These are phyloP conservation scores for Torrubiella hemipterigena DNA, from an alignment of 2,329 filamentous ascomycete species.

Conservation along the genomic window DNA sequence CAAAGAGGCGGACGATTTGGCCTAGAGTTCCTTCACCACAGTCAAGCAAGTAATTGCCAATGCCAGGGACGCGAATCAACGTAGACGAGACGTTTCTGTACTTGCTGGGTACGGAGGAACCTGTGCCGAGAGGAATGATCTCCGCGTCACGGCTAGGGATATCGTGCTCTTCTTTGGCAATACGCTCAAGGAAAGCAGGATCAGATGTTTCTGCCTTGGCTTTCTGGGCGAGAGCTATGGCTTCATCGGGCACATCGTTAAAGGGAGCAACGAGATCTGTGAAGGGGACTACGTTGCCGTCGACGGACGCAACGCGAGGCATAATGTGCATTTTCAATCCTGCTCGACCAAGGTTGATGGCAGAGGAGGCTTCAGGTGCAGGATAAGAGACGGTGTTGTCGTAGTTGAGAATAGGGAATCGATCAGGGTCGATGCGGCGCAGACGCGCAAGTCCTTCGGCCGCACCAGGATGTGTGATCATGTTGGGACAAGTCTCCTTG, in stretches of 20 bases:
- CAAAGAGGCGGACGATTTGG: conserved; percentile 67
- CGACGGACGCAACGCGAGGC: conserved; percentile 32
- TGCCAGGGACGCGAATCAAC: conserved; percentile 68
- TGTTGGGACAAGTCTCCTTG: conserved; percentile 62
- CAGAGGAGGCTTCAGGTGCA: conserved; percentile 10
- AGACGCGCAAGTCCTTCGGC: conserved; percentile 58
- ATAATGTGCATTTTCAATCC: conserved; percentile 35
- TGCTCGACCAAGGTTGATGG: conserved; percentile 26
- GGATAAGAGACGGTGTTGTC: conserved; percentile 33
- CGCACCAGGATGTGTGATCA: conserved; percentile 56
- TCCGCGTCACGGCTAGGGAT: conserved; percentile 68
- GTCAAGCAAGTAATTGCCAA: conserved; percentile 84
- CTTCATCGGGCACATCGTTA: conserved; percentile 23
- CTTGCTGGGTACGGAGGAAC: conserved; percentile 80
- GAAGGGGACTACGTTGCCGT: conserved; percentile 32
- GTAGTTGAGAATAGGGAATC: conserved; percentile 59
- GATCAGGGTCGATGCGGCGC: conserved; percentile 57
- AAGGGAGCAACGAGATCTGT: conserved; percentile 33
- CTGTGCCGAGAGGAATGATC: conserved; percentile 79
- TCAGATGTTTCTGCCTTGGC: conserved; percentile 30
- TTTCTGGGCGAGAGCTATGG: conserved; percentile 39
- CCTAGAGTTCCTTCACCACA: conserved; percentile 87
- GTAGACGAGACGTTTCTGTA: conserved; percentile 93
- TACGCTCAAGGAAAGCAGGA: conserved; percentile 32
- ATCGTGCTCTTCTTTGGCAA: conserved; percentile 43